Evolutionary conservation across 75 land plant genomes (phyloP).

Genomic region (Cupressus sempervirens): DNA sequence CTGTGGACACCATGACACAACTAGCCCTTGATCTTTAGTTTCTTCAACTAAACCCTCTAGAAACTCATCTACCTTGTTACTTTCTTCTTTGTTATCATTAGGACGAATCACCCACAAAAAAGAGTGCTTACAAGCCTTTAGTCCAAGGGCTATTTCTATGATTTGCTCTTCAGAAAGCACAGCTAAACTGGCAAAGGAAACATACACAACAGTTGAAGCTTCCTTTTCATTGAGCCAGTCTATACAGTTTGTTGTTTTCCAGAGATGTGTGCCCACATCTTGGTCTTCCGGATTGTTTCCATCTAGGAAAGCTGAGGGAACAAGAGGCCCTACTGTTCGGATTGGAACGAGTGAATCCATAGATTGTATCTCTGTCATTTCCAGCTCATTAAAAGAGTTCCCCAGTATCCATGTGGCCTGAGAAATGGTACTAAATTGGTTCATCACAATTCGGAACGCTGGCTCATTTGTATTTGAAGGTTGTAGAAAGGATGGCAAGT

Average conservation of each 20-base stretch:
- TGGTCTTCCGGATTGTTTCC: neutral
- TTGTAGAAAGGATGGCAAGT: no score
- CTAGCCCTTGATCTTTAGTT: no score
- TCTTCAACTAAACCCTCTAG: neutral
- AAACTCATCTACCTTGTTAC: neutral
- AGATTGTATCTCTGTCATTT: slow-evolving; percentile 2
- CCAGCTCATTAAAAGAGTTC: slow-evolving; percentile 38
- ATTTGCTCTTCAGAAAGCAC: slow-evolving; percentile 7
- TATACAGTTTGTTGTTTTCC: neutral
- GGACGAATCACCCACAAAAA: slow-evolving; percentile 10
- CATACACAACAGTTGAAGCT: slow-evolving; percentile 26
- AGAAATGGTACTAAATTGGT: slow-evolving; percentile 11
- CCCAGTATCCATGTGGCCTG: slow-evolving; percentile 47
- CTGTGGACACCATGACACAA: no score
- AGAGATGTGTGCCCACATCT: neutral
- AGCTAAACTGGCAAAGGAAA: slow-evolving; percentile 38
- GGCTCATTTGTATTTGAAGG: no score
- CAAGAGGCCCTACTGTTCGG: slow-evolving; percentile 34
- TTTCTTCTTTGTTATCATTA: neutral
- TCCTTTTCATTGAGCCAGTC: slow-evolving; percentile 25
- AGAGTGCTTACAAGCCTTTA: slow-evolving; percentile 21
- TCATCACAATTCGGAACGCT: no score
- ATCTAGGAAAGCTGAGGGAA: neutral
- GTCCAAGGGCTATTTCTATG: slow-evolving; percentile 21
- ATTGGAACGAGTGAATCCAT: slow-evolving; percentile 8